Evolutionary conservation across 352 stramenopile species (phyloP), one percentile per base, ranked within the genome.

Genomic region (Globisporangium emineosum): DNA sequence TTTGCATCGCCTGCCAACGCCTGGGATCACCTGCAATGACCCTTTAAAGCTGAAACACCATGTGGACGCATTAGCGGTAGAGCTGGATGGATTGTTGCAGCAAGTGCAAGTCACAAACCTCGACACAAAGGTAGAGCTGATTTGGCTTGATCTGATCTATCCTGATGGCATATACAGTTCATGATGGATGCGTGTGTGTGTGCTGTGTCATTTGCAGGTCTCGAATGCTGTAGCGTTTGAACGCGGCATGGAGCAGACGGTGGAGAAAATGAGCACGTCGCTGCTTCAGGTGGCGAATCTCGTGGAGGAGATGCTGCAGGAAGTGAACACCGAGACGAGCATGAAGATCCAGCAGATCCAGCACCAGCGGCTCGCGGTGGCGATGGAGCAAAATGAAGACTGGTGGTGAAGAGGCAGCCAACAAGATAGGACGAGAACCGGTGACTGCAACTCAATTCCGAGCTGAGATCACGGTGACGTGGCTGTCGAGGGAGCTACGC

Each of bases 301-400:
- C 6, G 61, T 78, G 10, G 68, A 79, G 23, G 64, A 78, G 33
- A 51, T 86, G 19, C 60, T 75, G 23, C 59, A 60, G 3, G 75
- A 86, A 61, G 54, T 83, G 15, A 70, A 76, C 61, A 69, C 70
- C 0, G 72, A 81, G 35, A 75, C 77, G 0, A 86, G 77, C 32
- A 61, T 81, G 9, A 62, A 60, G 25, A 75, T 79, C 42, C 72
- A 83, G 50, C 65, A 61, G 17, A 79, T 86, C 40, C 77, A 86
- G 64, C 59, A 76, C 19, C 43, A 69, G 49, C 67, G 70, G 12
- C 9, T 73, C 3, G 42, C 49, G 15, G 25, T 51, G 13, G 47
- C 32, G 21, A 56, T 58, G 59, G 25, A 30, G 49, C 27, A 10
- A 33, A 40, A 25, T 25, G 50, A 8, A 1, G 47, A 35, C 21